A percentile compares a stretch with the other conserved stretches of the same genome.
phyloP scores from a whole-genome alignment of 345 rosid species.

The Eucalyptus cloeziana region DNA sequence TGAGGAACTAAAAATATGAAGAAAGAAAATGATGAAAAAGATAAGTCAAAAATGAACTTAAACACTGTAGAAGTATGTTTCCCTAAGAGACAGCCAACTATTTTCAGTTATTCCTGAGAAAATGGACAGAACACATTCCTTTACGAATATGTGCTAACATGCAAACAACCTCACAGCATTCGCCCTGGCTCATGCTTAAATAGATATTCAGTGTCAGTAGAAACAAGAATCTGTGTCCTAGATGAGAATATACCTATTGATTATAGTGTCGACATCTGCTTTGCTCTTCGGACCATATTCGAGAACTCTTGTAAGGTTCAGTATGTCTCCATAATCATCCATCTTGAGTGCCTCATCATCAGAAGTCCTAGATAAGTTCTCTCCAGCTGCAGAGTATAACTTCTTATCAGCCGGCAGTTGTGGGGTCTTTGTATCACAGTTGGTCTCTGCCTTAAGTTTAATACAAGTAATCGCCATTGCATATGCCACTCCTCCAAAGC shows the following conservation, averaged over 20 bases:
- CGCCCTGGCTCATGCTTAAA: neutral
- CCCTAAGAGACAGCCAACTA: neutral
- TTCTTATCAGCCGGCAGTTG: too few species aligned
- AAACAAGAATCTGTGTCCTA: neutral
- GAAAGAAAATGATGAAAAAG: neutral
- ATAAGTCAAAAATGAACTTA: neutral
- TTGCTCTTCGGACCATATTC: slow-evolving; percentile 50
- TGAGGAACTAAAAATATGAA: neutral
- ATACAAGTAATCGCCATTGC: too few species aligned
- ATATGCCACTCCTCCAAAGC: too few species aligned
- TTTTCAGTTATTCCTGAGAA: neutral
- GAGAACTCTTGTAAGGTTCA: too few species aligned
- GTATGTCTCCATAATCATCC: too few species aligned
- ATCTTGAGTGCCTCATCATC: too few species aligned
- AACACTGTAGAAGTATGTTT: neutral
- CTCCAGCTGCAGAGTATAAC: too few species aligned
- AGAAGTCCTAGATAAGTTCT: too few species aligned
- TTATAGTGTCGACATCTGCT: slow-evolving; percentile 63
- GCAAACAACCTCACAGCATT: neutral
- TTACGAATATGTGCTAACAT: neutral
- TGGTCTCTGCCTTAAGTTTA: too few species aligned
- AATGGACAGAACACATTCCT: neutral
- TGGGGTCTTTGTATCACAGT: too few species aligned
- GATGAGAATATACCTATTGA: slow-evolving; percentile 41
- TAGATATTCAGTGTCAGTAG: neutral